These are phyloP conservation scores for Stachybotrys chartarum DNA, from an alignment of 2,329 filamentous ascomycete species.

Conservation along the genomic window DNA sequence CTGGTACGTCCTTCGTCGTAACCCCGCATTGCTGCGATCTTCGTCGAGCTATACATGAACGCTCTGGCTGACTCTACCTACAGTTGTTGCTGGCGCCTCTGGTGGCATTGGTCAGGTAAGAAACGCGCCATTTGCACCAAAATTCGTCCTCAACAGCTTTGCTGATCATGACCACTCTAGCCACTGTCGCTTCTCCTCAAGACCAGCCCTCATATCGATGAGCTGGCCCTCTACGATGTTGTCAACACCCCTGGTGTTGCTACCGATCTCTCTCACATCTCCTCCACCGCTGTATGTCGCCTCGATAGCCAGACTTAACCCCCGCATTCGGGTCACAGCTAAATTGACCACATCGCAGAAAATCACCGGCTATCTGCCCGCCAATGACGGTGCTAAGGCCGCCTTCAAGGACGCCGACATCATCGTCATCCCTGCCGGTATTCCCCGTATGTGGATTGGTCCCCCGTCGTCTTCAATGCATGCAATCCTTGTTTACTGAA, in stretches of 20 bases:
- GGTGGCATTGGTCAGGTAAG: constrained; percentile 96
- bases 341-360: constrained; percentile 44
- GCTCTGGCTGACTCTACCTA: constrained; percentile 1
- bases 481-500: constrained; percentile 11
- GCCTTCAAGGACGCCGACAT: constrained; percentile 92
- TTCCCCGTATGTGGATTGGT: constrained; percentile 67
- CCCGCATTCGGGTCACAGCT: constrained; percentile 3
- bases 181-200: constrained; percentile 96
- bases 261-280: constrained; percentile 95
- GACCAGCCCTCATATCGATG: constrained; percentile 76
- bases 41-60: not conserved
- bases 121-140: not conserved
- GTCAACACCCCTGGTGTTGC: constrained; percentile 97
- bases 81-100: constrained; percentile 86
- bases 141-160: not conserved
- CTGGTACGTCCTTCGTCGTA: constrained; percentile 35
- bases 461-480: constrained; percentile 3
- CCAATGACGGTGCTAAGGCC: constrained; percentile 75
- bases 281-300: constrained; percentile 64
- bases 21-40: constrained; percentile 7
- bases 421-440: constrained; percentile 94
- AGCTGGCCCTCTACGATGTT: constrained; percentile 98
- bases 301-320: constrained; percentile 1
- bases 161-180: constrained; percentile 36
- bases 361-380: constrained; percentile 81